Base-by-base conservation (phyloP, 2,329 filamentous ascomycete genomes). In the Lizonia empirigonia region DNA sequence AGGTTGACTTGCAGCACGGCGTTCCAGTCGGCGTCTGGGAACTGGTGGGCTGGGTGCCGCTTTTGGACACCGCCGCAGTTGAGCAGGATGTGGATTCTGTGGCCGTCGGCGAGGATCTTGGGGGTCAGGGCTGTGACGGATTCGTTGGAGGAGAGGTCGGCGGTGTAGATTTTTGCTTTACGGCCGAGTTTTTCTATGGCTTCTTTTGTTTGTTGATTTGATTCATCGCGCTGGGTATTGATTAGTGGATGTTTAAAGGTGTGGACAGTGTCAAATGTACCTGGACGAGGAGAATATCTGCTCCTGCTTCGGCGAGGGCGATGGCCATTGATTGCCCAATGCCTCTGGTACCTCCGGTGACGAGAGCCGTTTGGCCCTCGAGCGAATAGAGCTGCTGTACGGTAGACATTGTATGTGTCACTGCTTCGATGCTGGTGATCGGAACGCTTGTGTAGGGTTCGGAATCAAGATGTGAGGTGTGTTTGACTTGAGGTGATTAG, bases 51-150 rank as follows among this genome's bases (percentile, higher is more conserved):
- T 0, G 89, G 84, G 72, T 94, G 88, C 12, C 91, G 82, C 56
- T 85, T 82, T 74, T 96, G 91, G 68, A 96, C 92, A 20, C 91
- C 91, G 15, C 89, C 91, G 75, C 89, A 93, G 77, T 92, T 96
- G 63, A 96, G 77, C 7, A 96, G 82, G 66, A 95, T 89, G 67
- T 89, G 82, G 57, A 95, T 84, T 67, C 84, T 80, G 57, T 79
- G 74, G 39, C 82, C 82, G 65, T 86, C 83, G 33, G 78, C 75
- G n/a, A 89, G 77, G 48, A 91, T 72, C 20, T 76, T 74, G 19
- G 86, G 82, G 1, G 85, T 76, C 2, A 92, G 78, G 0, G 75
- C 73, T n/a, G 80, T 75, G 46, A 91, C 85, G 18, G 84, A 82
- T 16, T 76, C 65, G n/a, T 77, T 70, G 2, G 80, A 84, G 30